Conservation (phyloP, 2,329 filamentous ascomycete genomes). For the Akanthomyces lecanii region DNA sequence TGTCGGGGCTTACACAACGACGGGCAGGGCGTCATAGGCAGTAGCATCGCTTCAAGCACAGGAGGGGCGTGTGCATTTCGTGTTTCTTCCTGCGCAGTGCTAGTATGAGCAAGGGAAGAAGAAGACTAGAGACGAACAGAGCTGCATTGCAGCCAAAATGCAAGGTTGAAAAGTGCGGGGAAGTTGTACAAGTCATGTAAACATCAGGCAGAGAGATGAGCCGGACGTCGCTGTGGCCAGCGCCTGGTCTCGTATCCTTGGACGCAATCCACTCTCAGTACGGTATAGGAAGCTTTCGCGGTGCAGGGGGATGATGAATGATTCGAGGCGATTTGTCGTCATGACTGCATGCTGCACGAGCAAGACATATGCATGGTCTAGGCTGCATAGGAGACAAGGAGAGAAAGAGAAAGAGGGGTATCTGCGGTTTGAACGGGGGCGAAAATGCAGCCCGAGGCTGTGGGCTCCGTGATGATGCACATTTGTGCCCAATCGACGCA, state of each 20-base stretch:
- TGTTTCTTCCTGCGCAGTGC: neutral
- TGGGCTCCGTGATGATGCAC: neutral
- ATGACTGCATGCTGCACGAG: slow-evolving; percentile 10
- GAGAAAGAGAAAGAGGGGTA: too few species aligned
- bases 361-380: neutral
- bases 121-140: neutral
- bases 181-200: neutral
- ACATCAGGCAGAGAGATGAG: neutral
- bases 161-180: neutral
- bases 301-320: too few species aligned
- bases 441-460: slow-evolving; percentile 11
- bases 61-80: neutral
- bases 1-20: neutral
- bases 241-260: too few species aligned
- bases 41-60: neutral
- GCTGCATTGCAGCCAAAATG: neutral
- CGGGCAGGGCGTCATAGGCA: neutral
- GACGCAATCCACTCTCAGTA: neutral
- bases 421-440: neutral
- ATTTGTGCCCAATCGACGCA: slow-evolving; percentile 13
- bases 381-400: neutral
- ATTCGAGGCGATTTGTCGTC: neutral
- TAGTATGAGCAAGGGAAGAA: neutral
- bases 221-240: neutral
- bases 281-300: neutral